Percentiles rank a stretch among this genome's conserved stretches.
phyloP scores from a whole-genome alignment of 2,329 filamentous ascomycete species.

The Neofusicoccum sp. region DNA sequence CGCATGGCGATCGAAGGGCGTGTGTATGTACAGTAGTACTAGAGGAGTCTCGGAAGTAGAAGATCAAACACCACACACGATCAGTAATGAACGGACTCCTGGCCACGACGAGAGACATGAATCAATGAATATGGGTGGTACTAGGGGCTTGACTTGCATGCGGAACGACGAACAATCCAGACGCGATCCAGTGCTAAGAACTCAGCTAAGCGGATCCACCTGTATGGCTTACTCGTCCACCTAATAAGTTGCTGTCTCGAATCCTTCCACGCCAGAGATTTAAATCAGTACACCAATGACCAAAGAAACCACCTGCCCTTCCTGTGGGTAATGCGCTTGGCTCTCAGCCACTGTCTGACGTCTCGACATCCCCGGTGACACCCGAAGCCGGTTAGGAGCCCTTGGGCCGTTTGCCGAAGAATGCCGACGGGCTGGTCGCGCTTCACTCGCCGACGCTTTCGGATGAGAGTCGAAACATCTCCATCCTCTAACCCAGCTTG shows the following conservation, averaged over 20 bases:
- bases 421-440: not conserved
- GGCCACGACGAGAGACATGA: too few species aligned
- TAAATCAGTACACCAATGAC: not conserved
- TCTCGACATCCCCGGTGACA: not conserved
- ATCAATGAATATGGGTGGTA: too few species aligned
- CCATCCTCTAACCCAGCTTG: not conserved
- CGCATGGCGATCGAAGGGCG: not conserved
- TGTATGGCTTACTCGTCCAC: too few species aligned
- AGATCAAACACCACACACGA: constrained; percentile 3
- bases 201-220: too few species aligned
- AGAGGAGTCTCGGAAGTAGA: constrained; percentile 9
- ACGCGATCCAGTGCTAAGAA: too few species aligned
- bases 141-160: too few species aligned
- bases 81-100: not conserved
- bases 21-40: constrained; percentile 12
- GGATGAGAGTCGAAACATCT: not conserved
- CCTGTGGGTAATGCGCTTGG: not conserved
- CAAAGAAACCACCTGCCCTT: not conserved
- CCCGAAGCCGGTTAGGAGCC: not conserved
- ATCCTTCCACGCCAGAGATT: too few species aligned
- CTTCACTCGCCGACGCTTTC: not conserved
- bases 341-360: not conserved
- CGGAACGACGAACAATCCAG: too few species aligned
- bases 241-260: too few species aligned
- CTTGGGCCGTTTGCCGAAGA: not conserved